These are phyloP conservation scores for Phaffia rhodozyma DNA, from an alignment of 1,284 basidiomycete species.

Conservation along the genomic window DNA sequence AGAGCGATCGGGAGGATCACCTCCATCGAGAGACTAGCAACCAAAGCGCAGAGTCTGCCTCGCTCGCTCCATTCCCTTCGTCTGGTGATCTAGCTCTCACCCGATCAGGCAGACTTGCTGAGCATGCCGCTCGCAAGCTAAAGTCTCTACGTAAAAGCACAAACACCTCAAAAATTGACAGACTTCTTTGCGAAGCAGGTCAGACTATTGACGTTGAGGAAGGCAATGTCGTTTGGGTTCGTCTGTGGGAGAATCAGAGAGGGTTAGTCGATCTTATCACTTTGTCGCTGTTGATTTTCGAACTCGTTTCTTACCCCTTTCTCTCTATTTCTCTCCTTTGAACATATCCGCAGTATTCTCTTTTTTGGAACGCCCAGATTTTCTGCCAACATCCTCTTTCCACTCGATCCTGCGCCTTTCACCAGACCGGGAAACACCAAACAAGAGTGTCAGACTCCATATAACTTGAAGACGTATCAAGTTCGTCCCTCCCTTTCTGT, in stretches of 20 bases:
- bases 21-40: no score
- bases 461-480: slow-evolving; percentile 32
- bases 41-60: no score
- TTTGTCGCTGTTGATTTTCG: background rate
- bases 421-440: slow-evolving; percentile 21
- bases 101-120: no score
- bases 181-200: slow-evolving; percentile 26
- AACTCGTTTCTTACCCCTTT: background rate
- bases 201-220: no score
- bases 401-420: slow-evolving; percentile 32
- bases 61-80: no score
- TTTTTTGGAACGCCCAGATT: slow-evolving; percentile 33
- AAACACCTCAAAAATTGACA: slow-evolving; percentile 12
- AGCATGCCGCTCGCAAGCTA: no score
- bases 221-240: slow-evolving; percentile 15
- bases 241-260: slow-evolving; percentile 33
- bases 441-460: slow-evolving; percentile 30
- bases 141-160: no score
- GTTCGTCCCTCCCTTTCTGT: slow-evolving; percentile 21
- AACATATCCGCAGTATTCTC: slow-evolving; percentile 24
- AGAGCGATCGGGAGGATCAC: no score
- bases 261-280: slow-evolving; percentile 24
- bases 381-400: slow-evolving; percentile 30
- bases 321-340: background rate
- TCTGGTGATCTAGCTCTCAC: no score